Evolutionary conservation across 108 stramenopile species (phyloP).

Genomic region (Seminavis robusta): DNA sequence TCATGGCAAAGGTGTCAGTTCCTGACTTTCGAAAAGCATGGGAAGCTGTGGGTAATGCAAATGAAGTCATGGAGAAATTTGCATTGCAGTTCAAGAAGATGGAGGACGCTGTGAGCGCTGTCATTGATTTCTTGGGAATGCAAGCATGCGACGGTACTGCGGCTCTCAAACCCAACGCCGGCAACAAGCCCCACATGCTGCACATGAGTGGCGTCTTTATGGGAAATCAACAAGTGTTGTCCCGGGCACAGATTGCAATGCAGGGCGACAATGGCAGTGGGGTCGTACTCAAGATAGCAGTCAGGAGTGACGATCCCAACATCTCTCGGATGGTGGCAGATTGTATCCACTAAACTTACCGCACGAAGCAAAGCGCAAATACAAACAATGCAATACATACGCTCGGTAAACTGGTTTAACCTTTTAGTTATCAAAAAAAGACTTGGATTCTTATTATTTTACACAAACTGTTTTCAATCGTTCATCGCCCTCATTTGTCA

Average conservation of each 20-base stretch:
- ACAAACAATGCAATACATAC: no score
- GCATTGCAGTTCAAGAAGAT: conserved; percentile 87
- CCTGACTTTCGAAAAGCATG: conserved; percentile 86
- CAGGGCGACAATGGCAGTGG: conserved; percentile 43
- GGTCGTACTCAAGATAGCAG: conserved; percentile 88
- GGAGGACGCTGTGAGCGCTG: conserved; percentile 76
- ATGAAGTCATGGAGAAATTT: conserved; percentile 92
- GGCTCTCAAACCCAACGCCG: conserved; percentile 38
- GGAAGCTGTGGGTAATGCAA: conserved; percentile 74
- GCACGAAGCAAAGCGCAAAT: no score
- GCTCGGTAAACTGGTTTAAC: no score
- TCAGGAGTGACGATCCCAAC: conserved; percentile 66
- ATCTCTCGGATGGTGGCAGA: conserved; percentile 83
- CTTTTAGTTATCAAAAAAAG: no score
- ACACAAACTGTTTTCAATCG: no score
- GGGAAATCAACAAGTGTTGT: conserved; percentile 72
- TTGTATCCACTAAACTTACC: conserved; percentile 70
- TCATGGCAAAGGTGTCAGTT: conserved; percentile 89
- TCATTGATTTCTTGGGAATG: conserved; percentile 90
- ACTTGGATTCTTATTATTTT: no score
- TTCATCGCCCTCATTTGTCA: no score
- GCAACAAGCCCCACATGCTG: conserved; percentile 84
- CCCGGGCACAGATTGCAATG: conserved; percentile 81
- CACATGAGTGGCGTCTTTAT: conserved; percentile 90
- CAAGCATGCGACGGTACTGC: conserved; percentile 89